Conservation (phyloP, 2,329 filamentous ascomycete species). For the Mariannaea elegans region DNA sequence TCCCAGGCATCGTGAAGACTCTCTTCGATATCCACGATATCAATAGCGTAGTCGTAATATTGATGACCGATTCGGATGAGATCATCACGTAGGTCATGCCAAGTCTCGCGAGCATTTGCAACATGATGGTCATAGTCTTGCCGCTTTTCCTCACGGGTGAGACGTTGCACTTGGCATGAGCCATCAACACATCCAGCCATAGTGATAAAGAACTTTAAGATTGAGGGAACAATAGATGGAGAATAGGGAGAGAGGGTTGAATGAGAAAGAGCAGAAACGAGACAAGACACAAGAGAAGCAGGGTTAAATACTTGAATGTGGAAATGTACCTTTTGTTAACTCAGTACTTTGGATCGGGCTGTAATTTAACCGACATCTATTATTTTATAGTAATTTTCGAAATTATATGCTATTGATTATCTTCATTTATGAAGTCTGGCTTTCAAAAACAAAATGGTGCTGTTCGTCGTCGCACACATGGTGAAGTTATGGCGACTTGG, state of each 20-base stretch:
- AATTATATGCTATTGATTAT: too few species aligned
- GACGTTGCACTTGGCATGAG: not conserved
- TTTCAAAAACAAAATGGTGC: too few species aligned
- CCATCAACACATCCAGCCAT: not conserved
- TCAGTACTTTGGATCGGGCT: not conserved
- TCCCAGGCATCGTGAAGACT: conserved; percentile 24
- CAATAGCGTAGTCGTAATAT: not conserved
- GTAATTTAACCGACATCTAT: too few species aligned
- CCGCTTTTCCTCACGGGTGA: not conserved
- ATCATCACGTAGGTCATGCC: not conserved
- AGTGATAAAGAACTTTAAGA: not conserved
- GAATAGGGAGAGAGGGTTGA: conserved; percentile 15
- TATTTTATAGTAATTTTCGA: too few species aligned
- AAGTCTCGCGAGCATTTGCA: not conserved
- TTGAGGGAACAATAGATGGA: not conserved
- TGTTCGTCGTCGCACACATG: too few species aligned
- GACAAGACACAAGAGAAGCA: not conserved
- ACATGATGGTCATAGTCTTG: not conserved
- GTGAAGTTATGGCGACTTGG: too few species aligned
- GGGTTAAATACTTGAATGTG: not conserved
- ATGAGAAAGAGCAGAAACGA: not conserved
- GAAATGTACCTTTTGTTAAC: not conserved
- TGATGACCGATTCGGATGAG: not conserved
- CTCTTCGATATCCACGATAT: not conserved
- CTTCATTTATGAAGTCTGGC: too few species aligned